Base-by-base conservation (phyloP, 257 asterid genomes). In the Orobanche coerulescens region DNA sequence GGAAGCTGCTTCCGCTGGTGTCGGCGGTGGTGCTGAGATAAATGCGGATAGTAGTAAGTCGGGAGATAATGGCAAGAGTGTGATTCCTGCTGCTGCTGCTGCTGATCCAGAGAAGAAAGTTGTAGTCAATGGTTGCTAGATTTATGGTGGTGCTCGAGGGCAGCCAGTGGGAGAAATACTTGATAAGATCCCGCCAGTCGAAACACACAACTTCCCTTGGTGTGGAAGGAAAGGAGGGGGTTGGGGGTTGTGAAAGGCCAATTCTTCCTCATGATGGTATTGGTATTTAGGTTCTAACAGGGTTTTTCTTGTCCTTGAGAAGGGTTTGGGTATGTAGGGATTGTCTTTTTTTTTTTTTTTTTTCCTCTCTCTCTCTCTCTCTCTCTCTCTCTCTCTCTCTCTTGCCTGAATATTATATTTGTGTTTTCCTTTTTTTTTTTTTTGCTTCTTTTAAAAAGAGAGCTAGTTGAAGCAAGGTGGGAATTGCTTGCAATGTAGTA, bases 81-180 rank as follows among this genome's bases (percentile, higher is more conserved):
- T 42, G 28, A 12, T 48, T 67, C n/a, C n/a, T n/a, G n/a, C n/a
- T n/a, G n/a, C n/a, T n/a, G n/a, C n/a, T 15, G 71, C 58, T 10
- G 64, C 69, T 61, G 49, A 70, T 28, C 14, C 81, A 0, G 87
- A 80, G 72, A 73, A 65, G 53, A 73, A 73, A 24, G 25, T 61
- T 19, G 61, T 70, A 58, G 69, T 62, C 19, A 81, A 73, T 71
- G 81, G 82, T 39, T 75, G 84, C 70, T 81, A 76, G 77, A 40
- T 70, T 46, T 12, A 46, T 16, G 52, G n/a, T 5, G 12, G 50
- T 43, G 50, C 50, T 43, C 22, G 6, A 43, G 2, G 23, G 50
- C 48, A n/a, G 20, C 23, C 50, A 8, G 11, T 15, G 50, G 18
- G 6, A 5, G 50, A n/a, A 15, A 18, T 16, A 14, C 50, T 43